Base-by-base conservation (phyloP, 192 early-diverging fungal genomes). In the Backusella tuberculispora region DNA sequence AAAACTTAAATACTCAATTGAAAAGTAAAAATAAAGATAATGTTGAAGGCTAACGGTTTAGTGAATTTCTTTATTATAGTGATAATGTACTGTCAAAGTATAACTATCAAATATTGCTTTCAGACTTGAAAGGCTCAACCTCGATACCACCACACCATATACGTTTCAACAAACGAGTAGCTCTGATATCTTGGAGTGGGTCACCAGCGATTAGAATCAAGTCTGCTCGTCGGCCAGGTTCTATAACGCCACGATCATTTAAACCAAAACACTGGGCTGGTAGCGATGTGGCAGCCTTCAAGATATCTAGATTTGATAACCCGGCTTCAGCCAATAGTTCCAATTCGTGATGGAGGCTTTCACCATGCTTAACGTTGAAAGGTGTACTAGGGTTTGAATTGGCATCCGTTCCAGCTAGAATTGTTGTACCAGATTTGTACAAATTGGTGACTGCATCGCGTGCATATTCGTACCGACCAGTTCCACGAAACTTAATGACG, bases 201-300 rank as follows among this genome's bases (percentile, higher is more conserved):
- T 73, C 63, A 29, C 60, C 72, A 34, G 9, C 42, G 42, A 73
- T 64, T 1, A 73, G 72, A 0, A 73, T 3, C 60, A 73, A 64
- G 14, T 73, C 72, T 29, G 72, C 72, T 64, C 72, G 34, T 44
- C 42, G 56, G 24, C 72, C 72, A 17, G 72, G 72, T 65, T 73
- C 42, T 21, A 73, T 73, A 3, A 73, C 72, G 26, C 72, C 72
- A 21, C 72, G 72, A 64, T 73, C 72, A 17, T 40, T 29, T 6
- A 73, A 8, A 6, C 19, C 42, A 73, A 73, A 73, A 19, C 42
- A 65, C 24, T 73, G 34, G 15, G 72, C 72, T 3, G 72, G 60
- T 46, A 73, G 40, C 4, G 44, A 63, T 3, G 72, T 73, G 21
- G 72, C 60, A 6, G 72, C 41, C 29, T 3, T 73, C 6, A 73